phyloP scores from a whole-genome alignment of 345 rosid species.

The Ricinus communis region DNA sequence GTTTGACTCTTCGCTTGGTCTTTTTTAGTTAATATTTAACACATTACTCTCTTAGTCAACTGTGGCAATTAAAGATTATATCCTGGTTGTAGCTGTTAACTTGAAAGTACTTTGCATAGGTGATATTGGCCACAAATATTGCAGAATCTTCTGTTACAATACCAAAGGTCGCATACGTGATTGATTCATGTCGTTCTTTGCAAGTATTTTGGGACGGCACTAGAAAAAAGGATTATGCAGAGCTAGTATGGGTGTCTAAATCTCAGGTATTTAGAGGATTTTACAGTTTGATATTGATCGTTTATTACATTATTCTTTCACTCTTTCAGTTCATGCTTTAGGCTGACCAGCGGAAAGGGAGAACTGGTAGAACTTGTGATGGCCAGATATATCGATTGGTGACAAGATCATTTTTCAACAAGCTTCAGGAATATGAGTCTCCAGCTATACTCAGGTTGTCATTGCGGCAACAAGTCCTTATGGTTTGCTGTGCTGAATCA shows the following conservation, averaged over 20 bases:
- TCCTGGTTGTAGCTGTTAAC: constrained; percentile 12
- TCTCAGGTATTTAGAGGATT: constrained; percentile 66
- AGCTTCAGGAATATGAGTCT: constrained; percentile 65
- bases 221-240: constrained; percentile 58
- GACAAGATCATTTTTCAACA: constrained; percentile 64
- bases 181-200: constrained; percentile 92
- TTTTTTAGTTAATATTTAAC: neutral
- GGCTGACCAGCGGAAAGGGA: constrained; percentile 95
- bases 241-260: constrained; percentile 88
- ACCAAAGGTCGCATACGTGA: constrained; percentile 87
- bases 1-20: neutral
- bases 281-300: neutral
- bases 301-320: constrained; percentile 10
- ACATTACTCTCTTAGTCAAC: neutral
- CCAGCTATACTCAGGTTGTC: constrained; percentile 78
- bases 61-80: neutral
- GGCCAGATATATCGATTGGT: constrained; percentile 91
- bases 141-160: constrained; percentile 97
- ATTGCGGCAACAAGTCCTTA: constrained; percentile 81
- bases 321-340: constrained; percentile 34
- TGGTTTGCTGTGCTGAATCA: constrained; percentile 77
- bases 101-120: constrained; percentile 41
- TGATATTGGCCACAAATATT: constrained; percentile 89
- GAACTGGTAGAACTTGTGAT: constrained; percentile 97
- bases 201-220: constrained; percentile 81